Conservation (phyloP, 1,139 yeast genomes). For the Zygosaccharomyces pseudobailii region DNA sequence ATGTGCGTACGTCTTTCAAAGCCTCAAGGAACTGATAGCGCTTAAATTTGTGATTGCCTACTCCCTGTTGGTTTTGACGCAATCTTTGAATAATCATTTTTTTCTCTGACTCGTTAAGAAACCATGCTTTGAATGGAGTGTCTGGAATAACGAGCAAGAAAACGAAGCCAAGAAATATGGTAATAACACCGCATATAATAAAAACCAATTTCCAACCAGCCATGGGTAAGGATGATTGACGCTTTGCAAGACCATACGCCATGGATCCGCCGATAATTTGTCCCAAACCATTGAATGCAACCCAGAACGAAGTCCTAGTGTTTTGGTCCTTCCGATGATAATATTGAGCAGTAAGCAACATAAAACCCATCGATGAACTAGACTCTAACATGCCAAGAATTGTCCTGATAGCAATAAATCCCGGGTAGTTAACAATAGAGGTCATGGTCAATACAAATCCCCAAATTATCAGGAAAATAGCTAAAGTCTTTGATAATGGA, state of each 20-base stretch:
- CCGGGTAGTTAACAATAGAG: slow-evolving; percentile 36
- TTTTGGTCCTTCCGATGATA: slow-evolving; percentile 41
- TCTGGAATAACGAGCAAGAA: slow-evolving; percentile 42
- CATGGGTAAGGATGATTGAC: slow-evolving; percentile 25
- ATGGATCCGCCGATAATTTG: slow-evolving; percentile 17
- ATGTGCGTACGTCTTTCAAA: slow-evolving; percentile 37
- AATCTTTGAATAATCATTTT: slow-evolving; percentile 42
- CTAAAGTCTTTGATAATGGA: slow-evolving; percentile 28
- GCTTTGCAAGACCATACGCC: slow-evolving; percentile 40
- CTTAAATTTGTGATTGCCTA: slow-evolving; percentile 47
- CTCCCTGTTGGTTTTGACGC: slow-evolving; percentile 41
- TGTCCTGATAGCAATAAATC: slow-evolving; percentile 39
- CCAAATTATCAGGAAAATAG: slow-evolving; percentile 40
- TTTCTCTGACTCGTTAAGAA: slow-evolving; percentile 44
- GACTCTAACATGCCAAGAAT: slow-evolving; percentile 42
- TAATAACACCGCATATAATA: slow-evolving; percentile 38
- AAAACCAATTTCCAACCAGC: slow-evolving; percentile 42
- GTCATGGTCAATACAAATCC: slow-evolving; percentile 40
- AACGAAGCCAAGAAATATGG: slow-evolving; percentile 41
- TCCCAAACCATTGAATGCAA: slow-evolving; percentile 43
- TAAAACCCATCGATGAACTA: slow-evolving; percentile 43
- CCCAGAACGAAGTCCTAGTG: slow-evolving; percentile 40
- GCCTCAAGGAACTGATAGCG: slow-evolving; percentile 44
- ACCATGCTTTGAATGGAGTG: slow-evolving; percentile 44
- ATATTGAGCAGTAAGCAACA: slow-evolving; percentile 44